Conservation (phyloP, 768 basidiomycete genomes). For the Lactarius deliciosus region DNA sequence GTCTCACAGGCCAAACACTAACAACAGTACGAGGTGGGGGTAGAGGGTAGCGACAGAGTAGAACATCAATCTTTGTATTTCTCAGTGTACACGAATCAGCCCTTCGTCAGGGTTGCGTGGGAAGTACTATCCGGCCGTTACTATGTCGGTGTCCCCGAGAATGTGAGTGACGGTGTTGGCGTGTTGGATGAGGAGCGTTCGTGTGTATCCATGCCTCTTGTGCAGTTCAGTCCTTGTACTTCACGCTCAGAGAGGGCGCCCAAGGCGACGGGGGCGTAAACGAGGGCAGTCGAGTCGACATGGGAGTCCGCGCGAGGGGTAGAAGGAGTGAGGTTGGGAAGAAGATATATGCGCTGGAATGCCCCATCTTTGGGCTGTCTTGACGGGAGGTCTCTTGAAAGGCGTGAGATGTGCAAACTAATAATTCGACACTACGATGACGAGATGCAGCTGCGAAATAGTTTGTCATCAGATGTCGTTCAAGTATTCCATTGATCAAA, state of each 20-base stretch:
- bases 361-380: slow-evolving; percentile 32
- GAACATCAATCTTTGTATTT: slow-evolving; percentile 26
- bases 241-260: slow-evolving; percentile 53
- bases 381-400: slow-evolving; percentile 34
- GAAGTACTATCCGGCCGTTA: slow-evolving; percentile 37
- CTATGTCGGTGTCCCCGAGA: slow-evolving; percentile 28
- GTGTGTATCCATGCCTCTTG: slow-evolving; percentile 65
- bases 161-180: slow-evolving; percentile 34
- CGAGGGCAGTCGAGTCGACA: slow-evolving; percentile 34
- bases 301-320: slow-evolving; percentile 29
- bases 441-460: slow-evolving; percentile 62
- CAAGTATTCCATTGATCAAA: slow-evolving; percentile 24
- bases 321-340: slow-evolving; percentile 43
- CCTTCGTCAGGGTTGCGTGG: slow-evolving; percentile 49
- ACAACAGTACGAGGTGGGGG: neutral
- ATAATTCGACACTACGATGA: slow-evolving; percentile 67
- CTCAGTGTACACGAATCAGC: slow-evolving; percentile 39
- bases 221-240: slow-evolving; percentile 49
- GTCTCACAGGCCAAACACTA: neutral
- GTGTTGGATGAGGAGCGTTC: slow-evolving; percentile 29
- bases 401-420: slow-evolving; percentile 56
- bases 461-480: slow-evolving; percentile 10
- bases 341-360: slow-evolving; percentile 63
- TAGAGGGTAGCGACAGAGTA: neutral
- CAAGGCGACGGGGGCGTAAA: slow-evolving; percentile 74